Base-by-base conservation (phyloP, 306 rosid species). In the Prinsepia uniflora region DNA sequence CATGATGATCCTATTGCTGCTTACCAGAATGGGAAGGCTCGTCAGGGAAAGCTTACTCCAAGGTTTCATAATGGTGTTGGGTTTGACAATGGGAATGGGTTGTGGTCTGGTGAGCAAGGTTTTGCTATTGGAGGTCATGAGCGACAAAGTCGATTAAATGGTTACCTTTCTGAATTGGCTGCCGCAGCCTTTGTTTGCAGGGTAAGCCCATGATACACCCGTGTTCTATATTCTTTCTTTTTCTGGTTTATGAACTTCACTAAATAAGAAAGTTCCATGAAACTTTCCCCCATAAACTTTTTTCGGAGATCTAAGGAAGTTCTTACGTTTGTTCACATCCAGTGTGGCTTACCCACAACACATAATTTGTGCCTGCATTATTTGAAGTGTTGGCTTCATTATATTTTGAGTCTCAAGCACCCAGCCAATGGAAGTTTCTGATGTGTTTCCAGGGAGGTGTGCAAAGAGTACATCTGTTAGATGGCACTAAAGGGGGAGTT, bases 121-220 rank as follows among this genome's bases (percentile, higher is more conserved):
- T 95, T 95, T 77, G 88, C 99, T 49, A 82, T 95, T 44, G 97
- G 99, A 44, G 96, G 96, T 80, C 92, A 87, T 22, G 96, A 91
- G 81, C 82, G 96, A 66, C 90, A 83, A 52, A 91, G 99, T 78
- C 86, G 96, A 75, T 75, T 77, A 84, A 87, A 89, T 74, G 96
- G 97, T 63, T 87, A 91, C 83, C 86, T 95, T 62, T 91, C 97
- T 39, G 99, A 95, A 84, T 86, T 95, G 84, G 99, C 99, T 73
- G 99, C 97, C 54, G 99, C 97, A 11, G 99, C 97, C 62, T 95
- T 87, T 53, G 97, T 95, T 81, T 95, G 97, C 81, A 80, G 97
- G 87, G 99, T 94, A 75, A 84, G 88, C 50, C 59, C 69, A 68
- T 75, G 57, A 30, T 60, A 49, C 9, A 36, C 54, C 62, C 40